A percentile compares a stretch with the other conserved stretches of the same genome.
Conservation (phyloP, 306 rosid genomes). For the Castanopsis chinensis region DNA sequence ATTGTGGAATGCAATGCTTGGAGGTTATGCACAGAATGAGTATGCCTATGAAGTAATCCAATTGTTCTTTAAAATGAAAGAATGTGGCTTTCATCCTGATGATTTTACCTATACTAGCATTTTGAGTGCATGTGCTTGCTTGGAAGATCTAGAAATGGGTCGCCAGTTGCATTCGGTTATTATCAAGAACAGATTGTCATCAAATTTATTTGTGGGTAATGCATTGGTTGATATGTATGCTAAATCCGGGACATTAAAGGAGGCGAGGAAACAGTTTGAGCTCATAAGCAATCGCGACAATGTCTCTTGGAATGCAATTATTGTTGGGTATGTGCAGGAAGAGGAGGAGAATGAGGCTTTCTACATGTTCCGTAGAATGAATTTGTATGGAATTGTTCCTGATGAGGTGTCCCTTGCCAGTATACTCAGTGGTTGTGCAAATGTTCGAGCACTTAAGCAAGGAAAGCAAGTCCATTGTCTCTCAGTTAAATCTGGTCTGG, state of each 20-base stretch:
- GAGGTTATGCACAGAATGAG: conserved; percentile 61
- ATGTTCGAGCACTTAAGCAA: conserved; percentile 37
- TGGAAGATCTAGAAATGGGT: conserved; percentile 48
- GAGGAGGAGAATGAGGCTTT: conserved; percentile 57
- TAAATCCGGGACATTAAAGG: conserved; percentile 63
- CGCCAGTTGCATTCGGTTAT: conserved; percentile 60
- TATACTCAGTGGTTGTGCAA: conserved; percentile 79
- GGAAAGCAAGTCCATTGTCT: conserved; percentile 72
- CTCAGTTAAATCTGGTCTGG: conserved; percentile 65
- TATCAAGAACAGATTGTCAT: conserved; percentile 50
- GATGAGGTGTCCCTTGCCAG: conserved; percentile 85
- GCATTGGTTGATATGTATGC: conserved; percentile 86
- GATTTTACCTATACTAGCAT: conserved; percentile 81
- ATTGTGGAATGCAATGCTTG: conserved; percentile 84
- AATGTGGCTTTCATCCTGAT: conserved; percentile 45
- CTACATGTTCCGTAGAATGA: conserved; percentile 66
- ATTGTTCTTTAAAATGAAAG: conserved; percentile 52
- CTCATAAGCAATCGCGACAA: conserved; percentile 55
- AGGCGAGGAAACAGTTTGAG: conserved; percentile 74
- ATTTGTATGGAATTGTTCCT: conserved; percentile 39
- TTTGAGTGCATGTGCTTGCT: conserved; percentile 69
- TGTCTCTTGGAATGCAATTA: conserved; percentile 81
- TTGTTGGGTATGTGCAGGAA: conserved; percentile 76
- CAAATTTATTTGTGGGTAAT: conserved; percentile 61
- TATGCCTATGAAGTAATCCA: conserved; percentile 46